Percentiles rank a stretch among this genome's conserved stretches.
phyloP scores from a whole-genome alignment of 2,329 filamentous ascomycete species.

The Emergomyces africanus region DNA sequence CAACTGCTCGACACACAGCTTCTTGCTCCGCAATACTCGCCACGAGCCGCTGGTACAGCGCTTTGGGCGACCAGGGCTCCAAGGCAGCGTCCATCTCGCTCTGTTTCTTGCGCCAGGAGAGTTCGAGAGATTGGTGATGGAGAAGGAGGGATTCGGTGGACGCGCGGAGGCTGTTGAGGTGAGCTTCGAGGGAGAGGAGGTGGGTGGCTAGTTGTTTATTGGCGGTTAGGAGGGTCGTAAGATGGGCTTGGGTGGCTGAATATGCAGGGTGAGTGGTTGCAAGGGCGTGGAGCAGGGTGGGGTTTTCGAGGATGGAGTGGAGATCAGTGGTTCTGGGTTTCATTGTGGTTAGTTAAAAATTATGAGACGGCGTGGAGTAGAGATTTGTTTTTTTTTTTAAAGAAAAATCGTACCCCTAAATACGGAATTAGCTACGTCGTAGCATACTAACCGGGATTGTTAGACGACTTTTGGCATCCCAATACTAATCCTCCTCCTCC shows the following conservation, averaged over 20 bases:
- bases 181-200: constrained; percentile 31
- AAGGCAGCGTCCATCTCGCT: constrained; percentile 77
- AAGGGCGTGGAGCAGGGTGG: constrained; percentile 59
- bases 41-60: constrained; percentile 68
- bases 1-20: constrained; percentile 62
- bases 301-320: constrained; percentile 63
- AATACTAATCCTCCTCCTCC: constrained; percentile 80
- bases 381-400: too few relatives aligned
- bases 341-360: constrained; percentile 9
- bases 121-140: constrained; percentile 71
- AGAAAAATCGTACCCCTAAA: neutral
- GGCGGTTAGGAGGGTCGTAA: constrained; percentile 53
- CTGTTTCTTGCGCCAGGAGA: constrained; percentile 85
- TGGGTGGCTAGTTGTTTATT: constrained; percentile 56
- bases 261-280: constrained; percentile 65
- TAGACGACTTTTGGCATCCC: constrained; percentile 94
- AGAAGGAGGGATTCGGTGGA: constrained; percentile 70
- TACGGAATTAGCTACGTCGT: neutral
- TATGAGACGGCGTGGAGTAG: neutral
- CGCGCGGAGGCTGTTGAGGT: constrained; percentile 44
- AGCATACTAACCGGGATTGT: constrained; percentile 11
- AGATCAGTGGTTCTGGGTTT: constrained; percentile 35
- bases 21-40: constrained; percentile 75
- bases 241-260: constrained; percentile 47
- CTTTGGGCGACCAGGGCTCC: constrained; percentile 71